These are phyloP conservation scores for Prunus mongolica DNA, from an alignment of 306 rosid genomes.

Conservation along the genomic window DNA sequence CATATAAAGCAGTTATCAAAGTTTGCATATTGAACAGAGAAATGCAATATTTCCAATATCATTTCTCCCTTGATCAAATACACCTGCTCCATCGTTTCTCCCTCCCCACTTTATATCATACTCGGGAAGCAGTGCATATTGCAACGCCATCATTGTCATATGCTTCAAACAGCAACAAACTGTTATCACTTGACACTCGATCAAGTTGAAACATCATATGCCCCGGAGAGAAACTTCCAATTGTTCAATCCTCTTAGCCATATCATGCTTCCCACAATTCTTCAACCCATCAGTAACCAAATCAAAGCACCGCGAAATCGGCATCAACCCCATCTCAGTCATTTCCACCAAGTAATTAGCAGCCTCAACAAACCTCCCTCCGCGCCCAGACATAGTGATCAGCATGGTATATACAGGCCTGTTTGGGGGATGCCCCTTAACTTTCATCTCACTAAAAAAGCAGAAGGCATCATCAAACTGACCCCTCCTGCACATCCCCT, in stretches of 20 bases:
- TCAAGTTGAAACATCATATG: conserved; percentile 16
- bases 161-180: no score
- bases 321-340: conserved; percentile 76
- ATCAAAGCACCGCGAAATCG: conserved; percentile 74
- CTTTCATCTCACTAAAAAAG: conserved; percentile 86
- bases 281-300: conserved; percentile 89
- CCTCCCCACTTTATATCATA: no score
- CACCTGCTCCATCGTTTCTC: no score
- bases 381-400: conserved; percentile 86
- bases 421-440: conserved; percentile 84
- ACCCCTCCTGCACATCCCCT: conserved; percentile 72
- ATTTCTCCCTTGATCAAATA: neutral
- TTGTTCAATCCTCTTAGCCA: conserved; percentile 72
- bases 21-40: no score
- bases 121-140: no score
- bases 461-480: conserved; percentile 90
- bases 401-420: conserved; percentile 86
- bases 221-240: conserved; percentile 64
- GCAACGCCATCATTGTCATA: no score
- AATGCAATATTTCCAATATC: no score
- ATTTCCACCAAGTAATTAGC: conserved; percentile 79
- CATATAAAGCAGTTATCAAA: no score
- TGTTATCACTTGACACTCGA: neutral
- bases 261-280: conserved; percentile 82
- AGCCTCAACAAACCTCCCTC: conserved; percentile 74